These are phyloP conservation scores for Metrosideros polymorpha DNA, from an alignment of 441 rosid genomes.

Conservation along the genomic window DNA sequence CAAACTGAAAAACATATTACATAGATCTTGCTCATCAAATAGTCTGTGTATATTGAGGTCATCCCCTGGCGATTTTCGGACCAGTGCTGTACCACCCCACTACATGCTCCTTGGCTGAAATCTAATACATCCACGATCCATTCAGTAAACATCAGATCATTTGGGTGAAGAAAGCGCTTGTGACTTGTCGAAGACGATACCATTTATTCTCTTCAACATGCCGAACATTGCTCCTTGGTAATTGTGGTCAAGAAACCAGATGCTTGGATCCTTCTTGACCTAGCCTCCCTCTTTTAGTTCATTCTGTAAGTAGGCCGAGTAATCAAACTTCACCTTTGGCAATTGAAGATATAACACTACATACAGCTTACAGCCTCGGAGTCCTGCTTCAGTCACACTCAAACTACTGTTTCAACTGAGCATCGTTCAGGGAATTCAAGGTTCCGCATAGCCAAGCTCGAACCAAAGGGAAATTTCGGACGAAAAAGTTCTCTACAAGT, in stretches of 20 bases:
- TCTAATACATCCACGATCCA: neutral
- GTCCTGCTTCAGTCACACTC: neutral
- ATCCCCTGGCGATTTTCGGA: too few species aligned
- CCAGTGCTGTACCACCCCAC: neutral
- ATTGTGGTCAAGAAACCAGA: neutral
- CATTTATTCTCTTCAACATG: neutral
- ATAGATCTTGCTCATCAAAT: conserved; percentile 21
- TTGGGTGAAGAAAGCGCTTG: neutral
- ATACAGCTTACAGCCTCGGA: neutral
- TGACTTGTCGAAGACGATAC: neutral
- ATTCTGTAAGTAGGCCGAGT: neutral
- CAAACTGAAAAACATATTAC: neutral
- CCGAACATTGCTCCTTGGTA: neutral
- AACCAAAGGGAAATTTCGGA: neutral
- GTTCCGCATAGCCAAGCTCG: neutral
- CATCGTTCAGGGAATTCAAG: neutral
- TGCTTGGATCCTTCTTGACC: neutral
- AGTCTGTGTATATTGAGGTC: too few species aligned
- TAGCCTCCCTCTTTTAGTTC: neutral
- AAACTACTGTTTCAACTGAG: neutral
- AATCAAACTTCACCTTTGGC: neutral
- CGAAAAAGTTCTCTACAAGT: neutral
- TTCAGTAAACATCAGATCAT: neutral
- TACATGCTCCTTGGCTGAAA: conserved; percentile 20
- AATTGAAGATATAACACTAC: neutral